Evolutionary conservation across 2,329 filamentous ascomycete genomes (phyloP), one percentile per base, ranked within the genome.

Genomic region (Pseudogymnoascus sp.): DNA sequence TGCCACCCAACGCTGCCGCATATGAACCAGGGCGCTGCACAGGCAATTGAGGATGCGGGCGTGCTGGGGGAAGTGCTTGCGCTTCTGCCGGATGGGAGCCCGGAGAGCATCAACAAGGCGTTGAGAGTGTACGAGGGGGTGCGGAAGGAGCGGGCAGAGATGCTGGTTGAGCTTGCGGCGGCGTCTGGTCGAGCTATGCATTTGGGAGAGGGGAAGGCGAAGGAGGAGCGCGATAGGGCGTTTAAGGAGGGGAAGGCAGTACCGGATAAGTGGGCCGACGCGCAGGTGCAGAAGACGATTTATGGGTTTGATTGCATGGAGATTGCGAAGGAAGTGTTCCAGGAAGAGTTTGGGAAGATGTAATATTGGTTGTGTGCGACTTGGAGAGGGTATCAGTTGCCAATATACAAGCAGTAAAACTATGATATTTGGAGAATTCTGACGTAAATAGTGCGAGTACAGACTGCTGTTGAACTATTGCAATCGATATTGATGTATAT

Each of bases 241-340:
- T 83, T 85, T 70, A 79, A 77, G 41, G 75, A 79, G 60, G 75
- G 81, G 63, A 77, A 75, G 64, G 69, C 75, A 66, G 53, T 58
- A 4, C 84, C 84, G 2, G 85, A 88, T 73, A 88, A 87, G 75
- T 88, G 86, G 86, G 84, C 84, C 2, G 86, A 86, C 71, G 83
- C 84, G 8, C 85, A 88, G 67, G 83, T 88, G 41, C 85, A 88
- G 72, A 78, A 80, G 71, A 81, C 82, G 78, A 82, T 88, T 63
- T 88, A 88, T 71, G 79, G 80, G 9, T 78, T 85, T 68, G 84
- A 88, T 71, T 85, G 83, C 68, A 77, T 82, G 58, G 73, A 76
- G 67, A 79, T 83, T 61, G 78, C 83, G 0, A 71, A 73, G 58
- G 79, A 83, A 43, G 73, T 74, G 62, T 85, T 83, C 69, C 76